Conservation (phyloP, 1,139 yeast genomes). For the Magnusiomyces tetraspermus region DNA sequence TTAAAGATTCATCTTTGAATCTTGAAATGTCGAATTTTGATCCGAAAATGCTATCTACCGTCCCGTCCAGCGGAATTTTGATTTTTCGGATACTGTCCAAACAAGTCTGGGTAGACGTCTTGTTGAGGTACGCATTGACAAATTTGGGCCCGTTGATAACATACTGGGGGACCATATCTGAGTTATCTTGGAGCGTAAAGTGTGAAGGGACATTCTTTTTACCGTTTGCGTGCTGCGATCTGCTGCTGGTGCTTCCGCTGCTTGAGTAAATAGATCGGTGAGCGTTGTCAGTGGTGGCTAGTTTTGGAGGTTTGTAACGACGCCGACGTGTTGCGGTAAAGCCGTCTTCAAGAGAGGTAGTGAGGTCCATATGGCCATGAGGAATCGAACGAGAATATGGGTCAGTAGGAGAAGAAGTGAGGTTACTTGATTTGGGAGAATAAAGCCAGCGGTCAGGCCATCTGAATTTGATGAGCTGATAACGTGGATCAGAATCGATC, state of each 20-base stretch:
- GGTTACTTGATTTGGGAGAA: neutral
- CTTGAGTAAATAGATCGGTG: no score
- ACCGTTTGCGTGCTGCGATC: neutral
- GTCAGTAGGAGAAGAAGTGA: neutral
- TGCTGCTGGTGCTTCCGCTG: neutral
- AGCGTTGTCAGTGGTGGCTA: no score
- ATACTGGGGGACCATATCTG: neutral
- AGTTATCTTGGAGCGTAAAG: neutral
- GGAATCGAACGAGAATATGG: neutral
- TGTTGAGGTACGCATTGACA: neutral
- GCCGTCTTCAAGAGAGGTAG: neutral
- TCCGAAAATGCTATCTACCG: neutral
- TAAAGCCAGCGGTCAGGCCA: neutral
- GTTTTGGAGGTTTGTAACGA: neutral
- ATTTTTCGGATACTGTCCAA: neutral
- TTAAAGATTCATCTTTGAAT: neutral
- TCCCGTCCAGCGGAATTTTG: neutral
- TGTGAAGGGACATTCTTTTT: neutral
- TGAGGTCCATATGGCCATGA: neutral
- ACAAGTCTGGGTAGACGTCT: neutral
- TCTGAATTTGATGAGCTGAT: neutral
- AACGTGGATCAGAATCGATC: neutral
- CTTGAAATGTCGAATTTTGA: neutral
- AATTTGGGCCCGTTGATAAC: slow-evolving; percentile 1
- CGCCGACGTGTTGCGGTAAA: neutral